Conservation (phyloP, 495 filamentous ascomycete genomes). For the Penicilliopsis zonata region DNA sequence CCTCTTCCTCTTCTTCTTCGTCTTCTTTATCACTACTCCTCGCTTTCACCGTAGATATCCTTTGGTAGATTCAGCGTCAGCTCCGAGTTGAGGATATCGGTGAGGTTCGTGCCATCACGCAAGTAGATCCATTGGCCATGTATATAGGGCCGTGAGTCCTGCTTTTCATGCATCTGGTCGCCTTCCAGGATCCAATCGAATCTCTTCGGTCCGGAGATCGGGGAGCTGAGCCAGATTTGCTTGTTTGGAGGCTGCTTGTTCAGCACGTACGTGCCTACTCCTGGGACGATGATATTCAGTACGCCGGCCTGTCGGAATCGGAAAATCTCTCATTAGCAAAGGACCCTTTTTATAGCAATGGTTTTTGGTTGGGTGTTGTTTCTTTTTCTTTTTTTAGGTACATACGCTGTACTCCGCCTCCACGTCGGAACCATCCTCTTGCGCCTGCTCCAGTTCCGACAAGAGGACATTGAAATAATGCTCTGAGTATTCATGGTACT, state of each 20-base stretch:
- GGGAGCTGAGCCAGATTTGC: slow-evolving; percentile 95
- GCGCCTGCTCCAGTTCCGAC: slow-evolving; percentile 28
- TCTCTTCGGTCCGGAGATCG: slow-evolving; percentile 81
- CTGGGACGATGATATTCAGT: slow-evolving; percentile 55
- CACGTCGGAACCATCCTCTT: slow-evolving; percentile 35
- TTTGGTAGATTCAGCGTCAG: slow-evolving; percentile 31
- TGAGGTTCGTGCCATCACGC: slow-evolving; percentile 64
- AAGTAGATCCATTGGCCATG: slow-evolving; percentile 72
- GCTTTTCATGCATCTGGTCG: slow-evolving; percentile 62
- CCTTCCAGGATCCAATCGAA: slow-evolving; percentile 72
- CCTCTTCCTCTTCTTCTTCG: no score
- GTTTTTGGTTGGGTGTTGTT: no score
- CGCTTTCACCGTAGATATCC: slow-evolving; percentile 25
- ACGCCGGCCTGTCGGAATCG: slow-evolving; percentile 83
- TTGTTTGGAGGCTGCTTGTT: slow-evolving; percentile 98
- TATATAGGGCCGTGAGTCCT: slow-evolving; percentile 44
- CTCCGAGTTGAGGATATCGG: slow-evolving; percentile 58
- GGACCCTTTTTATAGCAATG: no score
- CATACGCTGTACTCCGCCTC: slow-evolving; percentile 46
- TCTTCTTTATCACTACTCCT: slow-evolving; percentile 6
- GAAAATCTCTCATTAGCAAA: no score
- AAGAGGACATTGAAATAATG: slow-evolving; percentile 37
- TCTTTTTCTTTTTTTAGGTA: slow-evolving; percentile 2
- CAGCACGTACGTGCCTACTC: slow-evolving; percentile 70
- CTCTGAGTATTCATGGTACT: slow-evolving; percentile 40